These are phyloP conservation scores for Cyclocybe aegerita DNA, from an alignment of 768 basidiomycete species.

Conservation along the genomic window DNA sequence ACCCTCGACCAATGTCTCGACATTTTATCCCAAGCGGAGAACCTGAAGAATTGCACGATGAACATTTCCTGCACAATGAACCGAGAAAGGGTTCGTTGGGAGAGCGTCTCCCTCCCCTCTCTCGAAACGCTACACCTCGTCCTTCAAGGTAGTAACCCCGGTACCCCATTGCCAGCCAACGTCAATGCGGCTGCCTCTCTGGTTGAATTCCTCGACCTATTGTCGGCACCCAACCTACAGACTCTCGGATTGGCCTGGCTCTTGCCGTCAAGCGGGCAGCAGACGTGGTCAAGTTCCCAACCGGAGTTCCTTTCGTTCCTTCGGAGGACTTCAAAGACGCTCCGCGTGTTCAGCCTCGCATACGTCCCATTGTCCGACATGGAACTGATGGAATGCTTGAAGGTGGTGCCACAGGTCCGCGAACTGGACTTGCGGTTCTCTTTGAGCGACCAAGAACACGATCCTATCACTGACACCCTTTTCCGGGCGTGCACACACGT, in stretches of 20 bases:
- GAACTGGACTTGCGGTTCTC: slow-evolving; percentile 35
- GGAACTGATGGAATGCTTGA: slow-evolving; percentile 31
- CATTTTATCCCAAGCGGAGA: slow-evolving; percentile 31
- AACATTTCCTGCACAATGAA: slow-evolving; percentile 30
- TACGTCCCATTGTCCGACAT: slow-evolving; percentile 38
- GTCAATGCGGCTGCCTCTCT: slow-evolving; percentile 21
- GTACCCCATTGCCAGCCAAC: slow-evolving; percentile 4
- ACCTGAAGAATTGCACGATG: slow-evolving; percentile 30
- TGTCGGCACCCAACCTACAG: slow-evolving; percentile 28
- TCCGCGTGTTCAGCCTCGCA: slow-evolving; percentile 30
- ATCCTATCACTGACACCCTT: slow-evolving; percentile 37
- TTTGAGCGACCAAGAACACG: slow-evolving; percentile 27
- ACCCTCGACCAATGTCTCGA: slow-evolving; percentile 34
- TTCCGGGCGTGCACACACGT: slow-evolving; percentile 15
- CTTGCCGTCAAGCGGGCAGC: slow-evolving; percentile 10
- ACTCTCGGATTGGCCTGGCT: slow-evolving; percentile 37
- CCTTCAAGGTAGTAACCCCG: slow-evolving; percentile 23
- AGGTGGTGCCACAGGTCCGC: slow-evolving; percentile 25
- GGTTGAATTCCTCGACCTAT: slow-evolving; percentile 28
- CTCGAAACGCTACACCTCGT: slow-evolving; percentile 33
- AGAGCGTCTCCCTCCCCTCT: slow-evolving; percentile 22
- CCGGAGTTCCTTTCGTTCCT: slow-evolving; percentile 30
- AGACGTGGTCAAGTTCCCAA: slow-evolving; percentile 20
- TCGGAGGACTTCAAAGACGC: slow-evolving; percentile 20
- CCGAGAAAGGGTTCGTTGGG: neutral